phyloP scores from a whole-genome alignment of 257 asterid genomes.

The Apocynum venetum region DNA sequence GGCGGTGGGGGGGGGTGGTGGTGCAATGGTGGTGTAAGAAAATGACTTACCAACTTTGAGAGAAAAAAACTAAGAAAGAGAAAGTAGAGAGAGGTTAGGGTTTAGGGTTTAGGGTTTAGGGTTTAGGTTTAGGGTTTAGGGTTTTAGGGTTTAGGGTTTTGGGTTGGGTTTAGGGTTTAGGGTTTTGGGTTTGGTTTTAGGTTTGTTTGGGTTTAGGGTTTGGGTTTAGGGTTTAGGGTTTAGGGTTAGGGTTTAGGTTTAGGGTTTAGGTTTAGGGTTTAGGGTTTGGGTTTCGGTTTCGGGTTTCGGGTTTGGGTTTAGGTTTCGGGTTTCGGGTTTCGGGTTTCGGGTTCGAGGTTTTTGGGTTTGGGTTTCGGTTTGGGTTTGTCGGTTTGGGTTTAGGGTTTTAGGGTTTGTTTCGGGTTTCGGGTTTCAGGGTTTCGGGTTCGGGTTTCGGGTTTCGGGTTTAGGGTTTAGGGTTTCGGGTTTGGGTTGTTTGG shows the following conservation, averaged over 20 bases:
- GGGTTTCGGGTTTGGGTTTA: not conserved
- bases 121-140: not conserved
- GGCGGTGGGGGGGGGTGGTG: no score
- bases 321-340: not conserved
- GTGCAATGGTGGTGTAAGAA: no score
- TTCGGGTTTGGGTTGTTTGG: no score
- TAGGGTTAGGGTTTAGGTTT: not conserved
- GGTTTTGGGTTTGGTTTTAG: not conserved
- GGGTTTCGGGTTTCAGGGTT: not conserved
- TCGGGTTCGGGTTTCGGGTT: no score
- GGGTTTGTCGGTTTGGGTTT: not conserved
- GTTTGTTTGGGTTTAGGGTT: not conserved
- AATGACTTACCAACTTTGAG: no score
- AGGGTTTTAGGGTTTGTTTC: not conserved
- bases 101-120: not conserved
- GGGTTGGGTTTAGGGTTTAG: not conserved
- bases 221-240: not conserved
- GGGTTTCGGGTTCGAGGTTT: not conserved
- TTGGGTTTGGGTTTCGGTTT: not conserved
- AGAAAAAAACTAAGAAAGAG: no score
- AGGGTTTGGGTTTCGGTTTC: not conserved
- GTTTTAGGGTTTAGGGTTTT: not conserved
- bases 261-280: not conserved
- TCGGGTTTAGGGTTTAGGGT: no score
- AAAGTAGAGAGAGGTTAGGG: no score